A percentile compares a stretch with the other conserved stretches of the same genome.
Evolutionary conservation across 192 early-diverging fungal species (phyloP).

Genomic region (Backusella circina): DNA sequence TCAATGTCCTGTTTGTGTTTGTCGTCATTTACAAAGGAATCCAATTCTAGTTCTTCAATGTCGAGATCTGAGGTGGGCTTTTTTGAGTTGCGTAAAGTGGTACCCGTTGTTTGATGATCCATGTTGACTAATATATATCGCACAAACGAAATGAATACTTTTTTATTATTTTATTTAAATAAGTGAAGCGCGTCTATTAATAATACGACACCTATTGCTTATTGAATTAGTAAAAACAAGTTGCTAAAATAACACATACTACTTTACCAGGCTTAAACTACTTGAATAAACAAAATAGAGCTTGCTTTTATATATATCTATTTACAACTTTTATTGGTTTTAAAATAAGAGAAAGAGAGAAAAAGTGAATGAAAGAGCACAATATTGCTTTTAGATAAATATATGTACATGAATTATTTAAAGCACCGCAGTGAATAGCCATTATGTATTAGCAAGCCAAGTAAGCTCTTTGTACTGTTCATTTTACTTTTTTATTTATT

Average conservation of each 20-base stretch:
- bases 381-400: neutral
- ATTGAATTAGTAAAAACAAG: too few species aligned
- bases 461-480: too few species aligned
- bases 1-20: neutral
- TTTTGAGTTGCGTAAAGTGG: neutral
- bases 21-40: neutral
- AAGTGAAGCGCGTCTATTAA: too few species aligned
- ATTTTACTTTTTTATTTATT: too few species aligned
- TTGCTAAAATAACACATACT: too few species aligned
- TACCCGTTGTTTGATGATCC: neutral
- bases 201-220: too few species aligned
- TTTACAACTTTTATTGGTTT: neutral
- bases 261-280: too few species aligned
- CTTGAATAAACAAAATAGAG: too few species aligned
- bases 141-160: too few species aligned
- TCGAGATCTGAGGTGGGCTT: neutral
- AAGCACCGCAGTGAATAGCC: neutral
- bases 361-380: neutral
- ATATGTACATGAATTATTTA: neutral
- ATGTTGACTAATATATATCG: too few species aligned
- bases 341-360: neutral
- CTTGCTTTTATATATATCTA: neutral
- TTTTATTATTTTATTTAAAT: too few species aligned
- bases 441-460: too few species aligned
- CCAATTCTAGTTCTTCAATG: conserved; percentile 19